Percentiles rank a stretch among this genome's conserved stretches.
phyloP scores from a whole-genome alignment of 768 basidiomycete species.

The Macrolepiota albuminosa region DNA sequence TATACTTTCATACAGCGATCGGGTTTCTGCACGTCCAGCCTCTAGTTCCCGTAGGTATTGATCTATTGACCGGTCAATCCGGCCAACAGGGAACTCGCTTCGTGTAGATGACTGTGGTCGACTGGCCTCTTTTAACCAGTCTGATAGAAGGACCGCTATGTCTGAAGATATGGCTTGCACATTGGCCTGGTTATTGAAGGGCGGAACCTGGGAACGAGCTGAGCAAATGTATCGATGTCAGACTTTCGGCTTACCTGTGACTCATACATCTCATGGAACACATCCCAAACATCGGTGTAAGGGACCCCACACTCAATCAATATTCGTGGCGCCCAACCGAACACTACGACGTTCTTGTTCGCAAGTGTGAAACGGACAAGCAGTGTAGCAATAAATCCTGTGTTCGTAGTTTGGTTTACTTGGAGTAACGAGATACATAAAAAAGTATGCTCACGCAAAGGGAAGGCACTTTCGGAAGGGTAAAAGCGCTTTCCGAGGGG shows the following conservation, averaged over 20 bases:
- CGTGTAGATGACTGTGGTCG: conserved; percentile 63
- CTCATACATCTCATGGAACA: conserved; percentile 82
- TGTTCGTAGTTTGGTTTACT: not conserved
- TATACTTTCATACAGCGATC: conserved; percentile 58
- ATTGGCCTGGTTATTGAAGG: conserved; percentile 77
- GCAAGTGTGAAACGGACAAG: conserved; percentile 71
- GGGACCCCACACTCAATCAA: conserved; percentile 81
- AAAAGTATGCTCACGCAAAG: conserved; percentile 55
- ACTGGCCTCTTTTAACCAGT: conserved; percentile 78
- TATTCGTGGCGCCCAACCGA: conserved; percentile 81
- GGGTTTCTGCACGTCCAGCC: conserved; percentile 57
- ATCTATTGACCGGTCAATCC: conserved; percentile 68
- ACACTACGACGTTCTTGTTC: conserved; percentile 50
- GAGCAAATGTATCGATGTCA: not conserved
- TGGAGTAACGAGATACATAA: not conserved
- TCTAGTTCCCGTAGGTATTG: conserved; percentile 73
- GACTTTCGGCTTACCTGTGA: conserved; percentile 60
- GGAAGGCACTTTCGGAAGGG: conserved; percentile 88
- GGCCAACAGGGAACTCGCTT: conserved; percentile 71
- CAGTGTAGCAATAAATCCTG: conserved; percentile 73
- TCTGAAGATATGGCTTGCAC: conserved; percentile 79
- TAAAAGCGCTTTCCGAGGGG: conserved; percentile 83
- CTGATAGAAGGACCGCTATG: conserved; percentile 72
- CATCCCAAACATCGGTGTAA: conserved; percentile 78
- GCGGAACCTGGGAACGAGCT: conserved; percentile 53